Base-by-base conservation (phyloP, 1,284 basidiomycete genomes). In the Puccinia coronata region DNA sequence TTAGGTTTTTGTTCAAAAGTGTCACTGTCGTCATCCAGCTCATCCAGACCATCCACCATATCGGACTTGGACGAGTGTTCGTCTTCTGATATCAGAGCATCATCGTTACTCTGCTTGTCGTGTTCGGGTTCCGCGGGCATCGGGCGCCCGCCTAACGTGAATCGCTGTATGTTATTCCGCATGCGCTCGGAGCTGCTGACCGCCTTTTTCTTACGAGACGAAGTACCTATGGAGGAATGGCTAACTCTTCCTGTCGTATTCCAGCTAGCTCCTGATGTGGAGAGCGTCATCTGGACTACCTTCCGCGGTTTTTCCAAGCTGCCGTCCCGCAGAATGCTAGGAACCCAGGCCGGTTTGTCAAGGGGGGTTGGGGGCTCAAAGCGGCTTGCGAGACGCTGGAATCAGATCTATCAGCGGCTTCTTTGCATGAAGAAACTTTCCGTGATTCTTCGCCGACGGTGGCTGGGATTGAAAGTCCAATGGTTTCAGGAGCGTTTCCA, bases 201-300 rank as follows among this genome's bases (percentile, higher is more conserved):
- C 25, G 63, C 6, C 41, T 69, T 65, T 55, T 53, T 57, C 36
- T 78, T 69, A 36, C n/a, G 41, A 36, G 53, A 75, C 23, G 74
- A 76, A 47, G 25, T 39, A n/a, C 23, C 31, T 65, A 41, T 69
- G 47, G 43, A 34, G 3, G 61, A 49, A 25, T 49, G 39, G 43
- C 11, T 34, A 39, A 25, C 41, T 36, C 39, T n/a, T 6, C 23
- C 34, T 73, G 73, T 72, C 2, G 25, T 73, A 61, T 67, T 81
- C 80, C 80, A 81, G 65, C 80, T 81, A 2, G 80, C 71, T 43
- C 80, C 36, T 12, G 71, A 81, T 41, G 80, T 81, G 34, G 73
- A 72, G n/a, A 81, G 34, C 23, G 72, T 81, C 72, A 74, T 74
- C 49, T 81, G 80, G 31, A 81, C 63, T 12, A 55, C 20, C 16